phyloP scores from a whole-genome alignment of 1,284 basidiomycete species.

The Exsudoporus floridanus region DNA sequence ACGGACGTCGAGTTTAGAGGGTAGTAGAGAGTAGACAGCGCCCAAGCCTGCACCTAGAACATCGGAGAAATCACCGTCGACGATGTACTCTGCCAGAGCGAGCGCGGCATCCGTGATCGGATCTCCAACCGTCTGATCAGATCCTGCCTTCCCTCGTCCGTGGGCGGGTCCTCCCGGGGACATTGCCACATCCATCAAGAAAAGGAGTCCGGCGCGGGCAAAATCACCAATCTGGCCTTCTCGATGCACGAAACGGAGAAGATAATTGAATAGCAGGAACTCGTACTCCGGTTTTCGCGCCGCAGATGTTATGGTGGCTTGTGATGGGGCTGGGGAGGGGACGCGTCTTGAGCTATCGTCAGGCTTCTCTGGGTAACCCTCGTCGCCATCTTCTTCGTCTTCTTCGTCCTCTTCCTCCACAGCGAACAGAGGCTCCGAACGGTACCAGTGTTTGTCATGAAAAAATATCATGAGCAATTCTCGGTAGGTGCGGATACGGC shows the following conservation, averaged over 20 bases:
- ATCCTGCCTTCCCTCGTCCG: constrained; percentile 32
- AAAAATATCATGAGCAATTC: constrained; percentile 95
- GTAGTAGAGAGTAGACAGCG: constrained; percentile 90
- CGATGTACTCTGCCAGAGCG: constrained; percentile 88
- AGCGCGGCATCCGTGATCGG: constrained; percentile 79
- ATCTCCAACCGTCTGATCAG: constrained; percentile 44
- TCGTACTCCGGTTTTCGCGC: constrained; percentile 84
- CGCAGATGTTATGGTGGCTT: constrained; percentile 55
- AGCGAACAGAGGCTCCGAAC: constrained; percentile 63
- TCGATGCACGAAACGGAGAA: constrained; percentile 92
- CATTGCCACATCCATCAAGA: constrained; percentile 94
- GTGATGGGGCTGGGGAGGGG: constrained; percentile 59
- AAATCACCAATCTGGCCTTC: constrained; percentile 94
- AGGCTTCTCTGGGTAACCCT: constrained; percentile 27
- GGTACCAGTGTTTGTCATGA: constrained; percentile 86
- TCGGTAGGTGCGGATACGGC: constrained; percentile 84
- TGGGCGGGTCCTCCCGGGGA: constrained; percentile 59
- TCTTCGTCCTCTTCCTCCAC: constrained; percentile 70
- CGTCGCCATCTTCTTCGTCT: constrained; percentile 50
- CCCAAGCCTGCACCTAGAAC: constrained; percentile 93
- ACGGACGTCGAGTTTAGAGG: constrained; percentile 78
- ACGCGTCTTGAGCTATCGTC: constrained; percentile 36
- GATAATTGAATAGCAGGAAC: constrained; percentile 92
- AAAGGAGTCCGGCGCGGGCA: constrained; percentile 87
- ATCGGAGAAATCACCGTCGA: constrained; percentile 95